These are phyloP conservation scores for Tetracladium setigerum DNA, from an alignment of 495 filamentous ascomycete genomes.

Conservation along the genomic window DNA sequence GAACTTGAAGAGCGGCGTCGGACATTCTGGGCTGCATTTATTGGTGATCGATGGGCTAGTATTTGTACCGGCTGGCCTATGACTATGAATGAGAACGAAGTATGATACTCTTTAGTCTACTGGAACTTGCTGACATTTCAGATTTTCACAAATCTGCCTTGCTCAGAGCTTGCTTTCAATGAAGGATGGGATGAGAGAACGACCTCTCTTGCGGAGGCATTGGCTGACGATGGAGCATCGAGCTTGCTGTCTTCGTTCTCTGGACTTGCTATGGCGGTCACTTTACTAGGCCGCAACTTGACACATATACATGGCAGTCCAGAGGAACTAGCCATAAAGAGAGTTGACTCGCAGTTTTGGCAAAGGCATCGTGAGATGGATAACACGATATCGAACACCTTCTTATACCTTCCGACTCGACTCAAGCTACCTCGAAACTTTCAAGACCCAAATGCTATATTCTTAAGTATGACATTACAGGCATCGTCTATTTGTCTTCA, in stretches of 20 bases:
- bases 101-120: not conserved
- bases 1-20: slow-evolving; percentile 81
- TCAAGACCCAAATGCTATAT: slow-evolving; percentile 75
- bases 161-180: slow-evolving; percentile 72
- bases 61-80: slow-evolving; percentile 96
- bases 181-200: slow-evolving; percentile 62
- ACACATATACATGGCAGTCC: slow-evolving; percentile 78
- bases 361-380: slow-evolving; percentile 80
- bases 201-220: slow-evolving; percentile 56
- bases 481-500: slow-evolving; percentile 92
- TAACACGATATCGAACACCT: slow-evolving; percentile 74
- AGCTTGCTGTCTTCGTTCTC: slow-evolving; percentile 68
- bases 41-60: slow-evolving; percentile 79
- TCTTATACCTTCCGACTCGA: slow-evolving; percentile 68
- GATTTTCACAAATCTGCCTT: slow-evolving; percentile 74
- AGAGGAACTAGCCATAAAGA: slow-evolving; percentile 72
- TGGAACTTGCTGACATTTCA: not conserved
- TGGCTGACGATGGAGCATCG: slow-evolving; percentile 56
- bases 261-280: slow-evolving; percentile 71
- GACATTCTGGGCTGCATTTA: slow-evolving; percentile 89
- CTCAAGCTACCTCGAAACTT: slow-evolving; percentile 73
- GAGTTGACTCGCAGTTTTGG: slow-evolving; percentile 89
- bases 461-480: slow-evolving; percentile 89
- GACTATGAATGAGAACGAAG: slow-evolving; percentile 78
- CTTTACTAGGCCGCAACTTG: slow-evolving; percentile 84